Evolutionary conservation across 345 rosid genomes (phyloP).

Genomic region (Litchi chinensis): DNA sequence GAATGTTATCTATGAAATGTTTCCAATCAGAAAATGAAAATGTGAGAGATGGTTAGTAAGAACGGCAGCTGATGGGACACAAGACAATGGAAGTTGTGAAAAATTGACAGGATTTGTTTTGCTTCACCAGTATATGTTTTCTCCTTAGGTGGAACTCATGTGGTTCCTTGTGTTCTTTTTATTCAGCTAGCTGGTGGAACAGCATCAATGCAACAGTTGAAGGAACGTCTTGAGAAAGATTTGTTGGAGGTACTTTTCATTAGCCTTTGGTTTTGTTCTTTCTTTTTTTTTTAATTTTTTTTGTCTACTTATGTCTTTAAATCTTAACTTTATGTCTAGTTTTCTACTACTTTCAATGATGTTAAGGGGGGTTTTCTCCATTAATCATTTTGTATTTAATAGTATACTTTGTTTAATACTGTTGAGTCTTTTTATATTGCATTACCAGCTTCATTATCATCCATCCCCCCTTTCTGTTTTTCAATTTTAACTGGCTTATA

Average conservation of each 20-base stretch:
- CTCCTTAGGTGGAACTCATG: conserved; percentile 5
- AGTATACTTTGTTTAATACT: not conserved
- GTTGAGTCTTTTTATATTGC: not conserved
- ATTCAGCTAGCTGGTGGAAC: conserved; percentile 99
- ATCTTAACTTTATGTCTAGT: not conserved
- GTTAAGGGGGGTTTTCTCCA: conserved; percentile 4
- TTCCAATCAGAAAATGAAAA: not conserved
- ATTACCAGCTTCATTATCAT: not conserved
- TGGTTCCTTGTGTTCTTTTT: conserved; percentile 10
- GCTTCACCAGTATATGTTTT: not conserved
- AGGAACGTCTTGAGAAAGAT: conserved; percentile 98
- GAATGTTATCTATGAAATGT: not conserved
- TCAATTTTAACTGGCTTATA: not conserved
- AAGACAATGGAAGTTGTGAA: not conserved
- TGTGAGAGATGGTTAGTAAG: not conserved
- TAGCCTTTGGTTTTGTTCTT: not conserved
- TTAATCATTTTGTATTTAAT: not conserved
- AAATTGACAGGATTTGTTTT: not conserved
- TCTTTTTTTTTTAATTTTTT: no score
- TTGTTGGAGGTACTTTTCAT: conserved; percentile 70
- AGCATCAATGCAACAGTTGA: conserved; percentile 97
- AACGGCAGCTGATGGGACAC: no score
- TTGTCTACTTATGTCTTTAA: not conserved
- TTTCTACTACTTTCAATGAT: conserved; percentile 4
- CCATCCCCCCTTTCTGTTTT: not conserved